Base-by-base conservation (phyloP, 2,329 filamentous ascomycete species). In the Aspergillus sclerotialis region DNA sequence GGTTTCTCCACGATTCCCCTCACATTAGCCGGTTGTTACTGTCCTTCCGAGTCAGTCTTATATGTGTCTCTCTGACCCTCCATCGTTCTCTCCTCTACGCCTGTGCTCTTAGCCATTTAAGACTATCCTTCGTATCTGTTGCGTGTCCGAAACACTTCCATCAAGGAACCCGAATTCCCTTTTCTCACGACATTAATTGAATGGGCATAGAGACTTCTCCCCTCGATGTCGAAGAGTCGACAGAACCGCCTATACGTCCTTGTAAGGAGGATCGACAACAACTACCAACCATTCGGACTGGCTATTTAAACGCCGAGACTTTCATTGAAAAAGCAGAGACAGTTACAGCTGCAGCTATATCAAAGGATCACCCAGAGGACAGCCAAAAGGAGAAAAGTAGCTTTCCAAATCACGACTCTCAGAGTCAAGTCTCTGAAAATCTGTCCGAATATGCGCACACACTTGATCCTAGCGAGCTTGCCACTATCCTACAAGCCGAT, bases 171-270 rank as follows among this genome's bases (percentile, higher is more conserved):
- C n/a, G n/a, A n/a, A n/a, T 33, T 32, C 32, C 17, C 31, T 40
- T 23, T n/a, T 32, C 37, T 31, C 23, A 21, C 29, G 35, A 26
- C 24, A 10, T 36, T 30, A 37, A 52, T 61, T 61, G 58, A 60
- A 62, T 62, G 58, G 58, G 58, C 56, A 56, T 56, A 50, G 58
- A 61, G 46, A 58, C 44, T 35, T 48, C 49, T 38, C 52, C 44
- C 30, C 50, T 48, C 43, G 58, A 61, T 57, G 58, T 62, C 58
- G 58, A 62, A 51, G 58, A 62, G 54, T 56, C 58, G 58, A 59
- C 58, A 34, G 58, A 62, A 35, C 56, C 56, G 43, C 56, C 58
- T 59, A 58, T 58, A 54, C 50, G 52, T 60, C 43, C 48, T 53
- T 56, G 45, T 42, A 45, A 44, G 43, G 42, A 47, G 43, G 42